Evolutionary conservation across 345 rosid genomes (phyloP).

Genomic region (Euphorbia lathyris): DNA sequence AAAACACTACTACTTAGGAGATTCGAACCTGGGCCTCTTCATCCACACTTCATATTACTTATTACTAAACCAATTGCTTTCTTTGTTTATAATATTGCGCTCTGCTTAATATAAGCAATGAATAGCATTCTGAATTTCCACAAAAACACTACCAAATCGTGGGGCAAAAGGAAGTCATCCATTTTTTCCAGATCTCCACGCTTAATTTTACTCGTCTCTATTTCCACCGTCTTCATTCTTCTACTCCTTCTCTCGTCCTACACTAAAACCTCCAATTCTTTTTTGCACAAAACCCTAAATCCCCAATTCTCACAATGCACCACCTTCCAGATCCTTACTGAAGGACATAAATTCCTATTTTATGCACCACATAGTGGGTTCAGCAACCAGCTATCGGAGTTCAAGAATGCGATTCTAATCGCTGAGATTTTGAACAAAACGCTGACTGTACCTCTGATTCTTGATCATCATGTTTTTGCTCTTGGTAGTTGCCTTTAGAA

Average conservation of each 20-base stretch:
- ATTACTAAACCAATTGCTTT: too few species aligned
- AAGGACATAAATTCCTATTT: slow-evolving; percentile 52
- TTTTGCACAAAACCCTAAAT: slow-evolving; percentile 35
- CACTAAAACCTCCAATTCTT: slow-evolving; percentile 42
- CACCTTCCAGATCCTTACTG: slow-evolving; percentile 8
- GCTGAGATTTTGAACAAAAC: slow-evolving; percentile 81
- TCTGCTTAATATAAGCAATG: too few species aligned
- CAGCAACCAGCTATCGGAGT: slow-evolving; percentile 90
- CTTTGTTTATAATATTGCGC: too few species aligned
- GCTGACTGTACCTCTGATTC: slow-evolving; percentile 73
- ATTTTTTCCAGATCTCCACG: slow-evolving; percentile 29
- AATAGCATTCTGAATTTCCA: slow-evolving; percentile 34
- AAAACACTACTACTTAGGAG: too few species aligned
- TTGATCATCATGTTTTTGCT: slow-evolving; percentile 88
- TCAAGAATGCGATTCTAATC: slow-evolving; percentile 70
- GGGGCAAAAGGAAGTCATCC: slow-evolving; percentile 40
- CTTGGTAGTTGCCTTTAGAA: slow-evolving; percentile 98
- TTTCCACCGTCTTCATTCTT: slow-evolving; percentile 22
- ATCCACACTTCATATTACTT: too few species aligned
- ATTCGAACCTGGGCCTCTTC: too few species aligned
- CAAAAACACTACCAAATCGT: slow-evolving; percentile 30
- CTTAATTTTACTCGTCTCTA: slow-evolving; percentile 24
- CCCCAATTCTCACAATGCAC: slow-evolving; percentile 43
- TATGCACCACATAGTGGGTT: slow-evolving; percentile 95
- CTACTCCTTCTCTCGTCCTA: slow-evolving; percentile 41